Percentiles rank a stretch among this genome's conserved stretches.
These are phyloP conservation scores for Cladosporium sp. DNA, from an alignment of 2,329 filamentous ascomycete genomes.

Conservation along the genomic window DNA sequence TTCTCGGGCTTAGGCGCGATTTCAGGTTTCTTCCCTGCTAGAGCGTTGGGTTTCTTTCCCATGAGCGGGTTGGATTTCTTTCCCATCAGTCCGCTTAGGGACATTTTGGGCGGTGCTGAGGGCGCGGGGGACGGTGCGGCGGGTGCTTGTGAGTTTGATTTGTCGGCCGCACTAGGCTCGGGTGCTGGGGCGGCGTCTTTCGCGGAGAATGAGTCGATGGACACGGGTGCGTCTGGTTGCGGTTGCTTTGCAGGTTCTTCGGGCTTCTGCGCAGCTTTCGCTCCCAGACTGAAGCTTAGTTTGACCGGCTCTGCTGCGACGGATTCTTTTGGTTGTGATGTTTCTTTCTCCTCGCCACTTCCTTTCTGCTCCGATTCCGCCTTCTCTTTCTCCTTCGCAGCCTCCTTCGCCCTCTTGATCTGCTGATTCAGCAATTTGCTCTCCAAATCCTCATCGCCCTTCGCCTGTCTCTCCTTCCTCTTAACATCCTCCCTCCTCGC, in stretches of 20 bases:
- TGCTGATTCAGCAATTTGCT: slow-evolving; percentile 79
- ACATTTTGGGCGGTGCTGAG: slow-evolving; percentile 45
- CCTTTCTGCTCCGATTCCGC: slow-evolving; percentile 31
- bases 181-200: slow-evolving; percentile 16
- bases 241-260: slow-evolving; percentile 13
- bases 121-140: slow-evolving; percentile 17
- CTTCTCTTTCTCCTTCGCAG: slow-evolving; percentile 17
- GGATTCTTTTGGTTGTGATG: slow-evolving; percentile 22
- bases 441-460: slow-evolving; percentile 86
- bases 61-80: slow-evolving; percentile 41
- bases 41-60: slow-evolving; percentile 68
- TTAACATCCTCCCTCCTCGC: slow-evolving; percentile 73
- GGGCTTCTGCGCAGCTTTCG: slow-evolving; percentile 19
- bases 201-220: slow-evolving; percentile 29
- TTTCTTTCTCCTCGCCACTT: slow-evolving; percentile 33
- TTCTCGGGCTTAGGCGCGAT: slow-evolving; percentile 58
- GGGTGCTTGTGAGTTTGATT: slow-evolving; percentile 4
- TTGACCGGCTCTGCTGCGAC: slow-evolving; percentile 30
- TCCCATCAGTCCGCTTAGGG: slow-evolving; percentile 58
- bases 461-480: slow-evolving; percentile 81
- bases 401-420: slow-evolving; percentile 67
- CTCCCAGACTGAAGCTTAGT: slow-evolving; percentile 31
- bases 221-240: slow-evolving; percentile 21
- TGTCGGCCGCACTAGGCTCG: slow-evolving; percentile 1
- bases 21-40: slow-evolving; percentile 61